Evolutionary conservation across 495 filamentous ascomycete species (phyloP).

Genomic region (Penicillium coffeae): DNA sequence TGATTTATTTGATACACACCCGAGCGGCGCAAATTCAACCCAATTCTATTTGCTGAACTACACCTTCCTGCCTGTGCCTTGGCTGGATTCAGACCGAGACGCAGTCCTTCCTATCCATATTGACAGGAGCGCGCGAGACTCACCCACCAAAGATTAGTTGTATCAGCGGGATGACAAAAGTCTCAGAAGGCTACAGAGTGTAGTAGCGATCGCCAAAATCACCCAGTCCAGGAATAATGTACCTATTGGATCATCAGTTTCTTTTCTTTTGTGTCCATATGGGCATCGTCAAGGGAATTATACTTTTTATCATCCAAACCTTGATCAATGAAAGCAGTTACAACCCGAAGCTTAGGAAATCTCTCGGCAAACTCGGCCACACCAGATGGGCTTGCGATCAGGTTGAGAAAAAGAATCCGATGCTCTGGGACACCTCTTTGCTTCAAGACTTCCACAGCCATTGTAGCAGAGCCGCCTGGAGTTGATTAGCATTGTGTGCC

Average conservation of each 20-base stretch:
- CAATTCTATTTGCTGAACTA: neutral
- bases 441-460: slow-evolving; percentile 90
- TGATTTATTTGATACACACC: slow-evolving; percentile 4
- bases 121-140: too few species aligned
- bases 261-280: neutral
- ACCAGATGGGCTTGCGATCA: slow-evolving; percentile 92
- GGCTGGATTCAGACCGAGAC: too few species aligned
- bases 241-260: slow-evolving; percentile 52
- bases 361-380: slow-evolving; percentile 83
- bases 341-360: slow-evolving; percentile 87
- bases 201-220: slow-evolving; percentile 98
- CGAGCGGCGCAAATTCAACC: slow-evolving; percentile 9
- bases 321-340: slow-evolving; percentile 95
- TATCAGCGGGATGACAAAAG: neutral
- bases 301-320: slow-evolving; percentile 97
- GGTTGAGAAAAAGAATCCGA: slow-evolving; percentile 89
- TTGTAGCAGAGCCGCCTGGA: slow-evolving; percentile 86
- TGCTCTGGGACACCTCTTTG: slow-evolving; percentile 90
- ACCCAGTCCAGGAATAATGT: slow-evolving; percentile 91
- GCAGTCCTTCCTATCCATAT: too few species aligned
- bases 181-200: slow-evolving; percentile 60
- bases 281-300: slow-evolving; percentile 27
- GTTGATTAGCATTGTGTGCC: slow-evolving; percentile 5
- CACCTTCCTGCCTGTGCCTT: neutral
- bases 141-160: too few species aligned